Base-by-base conservation (phyloP, 1,139 yeast species). In the Protomyces lactucae-debilis region DNA sequence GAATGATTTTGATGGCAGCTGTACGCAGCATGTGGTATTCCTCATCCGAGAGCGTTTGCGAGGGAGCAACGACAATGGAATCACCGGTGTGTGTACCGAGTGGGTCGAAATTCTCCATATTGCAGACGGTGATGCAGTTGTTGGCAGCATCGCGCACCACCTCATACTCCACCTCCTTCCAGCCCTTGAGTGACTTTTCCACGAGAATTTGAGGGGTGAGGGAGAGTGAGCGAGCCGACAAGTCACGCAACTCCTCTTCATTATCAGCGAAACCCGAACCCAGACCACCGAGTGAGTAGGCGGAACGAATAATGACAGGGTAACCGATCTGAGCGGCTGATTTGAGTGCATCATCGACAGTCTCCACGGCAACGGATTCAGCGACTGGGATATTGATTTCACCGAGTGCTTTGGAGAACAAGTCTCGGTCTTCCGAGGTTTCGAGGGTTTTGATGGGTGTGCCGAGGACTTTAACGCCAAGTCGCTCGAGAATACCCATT, bases 161-260 rank as follows among this genome's bases (percentile, higher is more conserved):
- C 79, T 93, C 99, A 77, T 93, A 93, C 79, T 93, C 99, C 67
- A 93, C 95, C 79, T 93, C 99, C 77, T 93, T 93, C 99, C 99
- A 93, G 69, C 99, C 99, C 80, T 92, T 93, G 78, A 93, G 81
- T 3, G 98, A 92, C 79, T 89, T 92, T 79, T 93, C 99, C 69
- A 93, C 98, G 72, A 93, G 81, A 72, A 93, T 89, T 80, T 93
- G 99, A 60, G 97, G 97, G 55, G 97, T 85, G 68, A 91, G 79
- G 25, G 97, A 86, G 68, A 93, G 80, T 1, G 97, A 88, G 76
- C 89, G 96, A 57, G 96, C 85, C 57, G 96, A 87, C 76, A 93
- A 82, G 77, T 88, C 87, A 76, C 85, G 85, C 74, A 93, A 82
- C 78, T 93, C 98, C 55, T 83, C 82, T 69, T 83, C 85, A 76